A percentile compares a stretch with the other conserved stretches of the same genome.
Evolutionary conservation across 768 basidiomycete genomes (phyloP).

Genomic region (Pseudohyphozyma bogoriensis): DNA sequence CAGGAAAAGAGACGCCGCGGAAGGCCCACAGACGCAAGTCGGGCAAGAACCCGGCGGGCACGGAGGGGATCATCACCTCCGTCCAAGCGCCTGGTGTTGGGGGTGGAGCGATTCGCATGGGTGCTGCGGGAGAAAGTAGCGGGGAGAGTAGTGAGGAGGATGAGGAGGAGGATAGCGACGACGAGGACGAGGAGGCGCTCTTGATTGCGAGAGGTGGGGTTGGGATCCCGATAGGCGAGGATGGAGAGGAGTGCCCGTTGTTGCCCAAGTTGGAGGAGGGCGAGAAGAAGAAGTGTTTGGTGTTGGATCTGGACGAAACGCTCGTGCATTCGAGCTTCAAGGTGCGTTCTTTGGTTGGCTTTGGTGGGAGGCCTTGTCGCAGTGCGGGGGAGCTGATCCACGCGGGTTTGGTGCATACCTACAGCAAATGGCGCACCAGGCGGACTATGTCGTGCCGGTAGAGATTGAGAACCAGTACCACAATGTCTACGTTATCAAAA

Average conservation of each 20-base stretch:
- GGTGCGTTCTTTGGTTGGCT: conserved; percentile 44
- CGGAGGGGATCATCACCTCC: conserved; percentile 53
- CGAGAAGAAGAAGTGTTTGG: conserved; percentile 83
- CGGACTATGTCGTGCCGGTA: conserved; percentile 97
- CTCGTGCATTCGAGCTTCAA: conserved; percentile 97
- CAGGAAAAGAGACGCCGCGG: conserved; percentile 51
- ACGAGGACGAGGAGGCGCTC: conserved; percentile 80
- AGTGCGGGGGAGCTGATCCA: background rate
- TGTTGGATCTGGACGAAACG: conserved; percentile 94
- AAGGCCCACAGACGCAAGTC: conserved; percentile 13
- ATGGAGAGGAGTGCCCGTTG: conserved; percentile 77
- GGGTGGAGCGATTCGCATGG: conserved; percentile 23
- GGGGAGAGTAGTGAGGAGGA: conserved; percentile 29
- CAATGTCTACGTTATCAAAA: conserved; percentile 97
- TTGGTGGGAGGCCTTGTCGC: too few species aligned
- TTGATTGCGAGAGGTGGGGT: conserved; percentile 83
- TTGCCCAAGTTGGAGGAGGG: conserved; percentile 75
- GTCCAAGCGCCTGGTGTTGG: conserved; percentile 17
- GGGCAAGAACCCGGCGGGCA: conserved; percentile 54
- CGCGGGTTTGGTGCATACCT: background rate
- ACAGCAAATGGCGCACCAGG: conserved; percentile 72
- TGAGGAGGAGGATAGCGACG: conserved; percentile 38
- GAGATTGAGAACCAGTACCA: conserved; percentile 98
- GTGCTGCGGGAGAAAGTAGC: conserved; percentile 31
- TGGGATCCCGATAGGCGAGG: conserved; percentile 90